A percentile compares a stretch with the other conserved stretches of the same genome.
Evolutionary conservation across 2,329 filamentous ascomycete species (phyloP).

Genomic region (Colletotrichum sp.): DNA sequence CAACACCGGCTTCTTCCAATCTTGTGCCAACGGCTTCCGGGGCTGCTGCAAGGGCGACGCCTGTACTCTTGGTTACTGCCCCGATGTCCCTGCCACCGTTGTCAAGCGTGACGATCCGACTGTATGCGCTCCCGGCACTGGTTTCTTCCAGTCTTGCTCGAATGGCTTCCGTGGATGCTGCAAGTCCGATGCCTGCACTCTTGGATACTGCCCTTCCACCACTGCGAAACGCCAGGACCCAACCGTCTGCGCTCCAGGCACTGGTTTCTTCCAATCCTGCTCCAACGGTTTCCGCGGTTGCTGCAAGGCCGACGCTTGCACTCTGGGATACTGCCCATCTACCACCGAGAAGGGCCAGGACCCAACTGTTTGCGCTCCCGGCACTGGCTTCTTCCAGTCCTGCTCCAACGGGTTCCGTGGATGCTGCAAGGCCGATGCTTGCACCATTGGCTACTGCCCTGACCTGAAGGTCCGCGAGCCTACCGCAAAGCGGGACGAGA

Average conservation of each 20-base stretch:
- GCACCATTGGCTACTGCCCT: constrained; percentile 6
- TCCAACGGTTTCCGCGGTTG: constrained; percentile 3
- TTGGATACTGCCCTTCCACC: not conserved
- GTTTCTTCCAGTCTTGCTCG: constrained; percentile 6
- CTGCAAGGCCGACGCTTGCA: constrained; percentile 14
- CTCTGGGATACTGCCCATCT: not conserved
- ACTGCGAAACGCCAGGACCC: not conserved
- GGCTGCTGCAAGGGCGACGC: constrained; percentile 16
- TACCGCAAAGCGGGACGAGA: not conserved
- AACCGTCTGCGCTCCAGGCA: not conserved
- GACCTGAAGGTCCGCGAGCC: not conserved
- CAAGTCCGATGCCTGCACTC: constrained; percentile 7
- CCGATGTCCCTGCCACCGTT: not conserved
- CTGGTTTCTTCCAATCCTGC: constrained; percentile 12
- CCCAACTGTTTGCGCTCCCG: not conserved
- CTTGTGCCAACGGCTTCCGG: constrained; percentile 14
- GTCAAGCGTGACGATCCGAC: not conserved
- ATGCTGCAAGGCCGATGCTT: constrained; percentile 11
- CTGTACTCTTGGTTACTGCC: not conserved
- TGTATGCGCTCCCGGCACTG: constrained; percentile 1
- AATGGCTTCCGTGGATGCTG: constrained; percentile 13
- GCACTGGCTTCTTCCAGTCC: constrained; percentile 10
- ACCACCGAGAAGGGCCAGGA: not conserved
- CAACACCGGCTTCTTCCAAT: constrained; percentile 11
- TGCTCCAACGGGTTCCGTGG: constrained; percentile 5